phyloP scores from a whole-genome alignment of 257 asterid genomes.

The Echites panduratus region DNA sequence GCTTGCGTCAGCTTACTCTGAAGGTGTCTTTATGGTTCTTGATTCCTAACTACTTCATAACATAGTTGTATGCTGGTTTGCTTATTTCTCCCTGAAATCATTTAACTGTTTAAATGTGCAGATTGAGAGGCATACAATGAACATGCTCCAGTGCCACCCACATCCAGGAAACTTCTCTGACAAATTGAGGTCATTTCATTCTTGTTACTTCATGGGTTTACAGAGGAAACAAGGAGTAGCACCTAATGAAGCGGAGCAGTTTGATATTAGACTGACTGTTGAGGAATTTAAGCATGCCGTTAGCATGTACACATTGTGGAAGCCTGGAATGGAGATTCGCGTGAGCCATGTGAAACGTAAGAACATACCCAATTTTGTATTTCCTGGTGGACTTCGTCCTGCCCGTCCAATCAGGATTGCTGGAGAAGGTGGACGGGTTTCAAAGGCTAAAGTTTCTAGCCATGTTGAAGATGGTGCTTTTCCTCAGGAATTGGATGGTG shows the following conservation, averaged over 20 bases:
- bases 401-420: slow-evolving; percentile 18
- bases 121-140: slow-evolving; percentile 33
- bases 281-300: slow-evolving; percentile 36
- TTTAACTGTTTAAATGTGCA: not conserved
- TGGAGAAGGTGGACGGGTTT: slow-evolving; percentile 12
- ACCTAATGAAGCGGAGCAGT: slow-evolving; percentile 32
- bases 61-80: not conserved
- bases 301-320: slow-evolving; percentile 26
- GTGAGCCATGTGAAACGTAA: slow-evolving; percentile 34
- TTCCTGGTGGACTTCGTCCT: slow-evolving; percentile 31
- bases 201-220: slow-evolving; percentile 37
- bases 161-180: slow-evolving; percentile 34
- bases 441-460: slow-evolving; percentile 5
- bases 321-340: slow-evolving; percentile 33
- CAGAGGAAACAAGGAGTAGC: slow-evolving; percentile 32
- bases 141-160: slow-evolving; percentile 45
- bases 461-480: slow-evolving; percentile 15
- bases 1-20: slow-evolving; percentile 30
- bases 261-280: slow-evolving; percentile 35
- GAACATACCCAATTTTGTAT: slow-evolving; percentile 28
- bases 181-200: slow-evolving; percentile 25
- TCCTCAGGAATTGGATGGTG: slow-evolving; percentile 17
- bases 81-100: slow-evolving; percentile 6
- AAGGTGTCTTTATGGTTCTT: slow-evolving; percentile 16
- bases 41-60: not conserved